Conservation (phyloP, 1,139 yeast genomes). For the Arxiozyma telluris region DNA sequence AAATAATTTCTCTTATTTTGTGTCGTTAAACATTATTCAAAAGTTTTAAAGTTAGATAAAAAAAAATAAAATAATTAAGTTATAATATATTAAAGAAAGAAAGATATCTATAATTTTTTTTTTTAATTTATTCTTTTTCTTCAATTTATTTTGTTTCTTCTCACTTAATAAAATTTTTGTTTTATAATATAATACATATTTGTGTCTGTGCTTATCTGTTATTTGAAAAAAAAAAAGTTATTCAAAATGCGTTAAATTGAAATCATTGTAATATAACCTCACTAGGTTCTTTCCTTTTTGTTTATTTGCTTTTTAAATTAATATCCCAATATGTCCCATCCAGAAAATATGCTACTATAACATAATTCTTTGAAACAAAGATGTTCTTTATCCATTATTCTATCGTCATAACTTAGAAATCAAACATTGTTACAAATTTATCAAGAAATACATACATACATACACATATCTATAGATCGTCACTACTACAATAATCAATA, state of each 20-base stretch:
- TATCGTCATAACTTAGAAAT: background rate
- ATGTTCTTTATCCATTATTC: background rate
- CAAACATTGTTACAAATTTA: no score
- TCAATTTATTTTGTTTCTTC: background rate
- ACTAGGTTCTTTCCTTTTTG: constrained; percentile 2
- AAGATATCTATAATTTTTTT: constrained; percentile 1
- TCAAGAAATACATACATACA: background rate
- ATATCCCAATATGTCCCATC: background rate
- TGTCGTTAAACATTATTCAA: constrained; percentile 1
- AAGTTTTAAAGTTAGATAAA: background rate
- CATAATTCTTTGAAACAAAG: background rate
- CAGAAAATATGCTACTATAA: background rate
- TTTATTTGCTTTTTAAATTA: no score
- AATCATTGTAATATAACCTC: background rate
- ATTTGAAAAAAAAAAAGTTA: background rate
- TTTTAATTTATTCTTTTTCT: constrained; percentile 3
- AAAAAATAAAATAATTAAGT: background rate
- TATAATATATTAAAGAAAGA: constrained; percentile 9
- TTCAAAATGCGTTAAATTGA: constrained; percentile 8
- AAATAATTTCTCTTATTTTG: constrained; percentile 8
- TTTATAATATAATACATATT: no score
- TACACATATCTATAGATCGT: background rate
- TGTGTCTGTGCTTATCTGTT: background rate
- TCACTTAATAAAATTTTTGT: no score
- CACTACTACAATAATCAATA: constrained; percentile 2